Conservation (phyloP, 257 asterid genomes). For the Solanum appendiculatum region DNA sequence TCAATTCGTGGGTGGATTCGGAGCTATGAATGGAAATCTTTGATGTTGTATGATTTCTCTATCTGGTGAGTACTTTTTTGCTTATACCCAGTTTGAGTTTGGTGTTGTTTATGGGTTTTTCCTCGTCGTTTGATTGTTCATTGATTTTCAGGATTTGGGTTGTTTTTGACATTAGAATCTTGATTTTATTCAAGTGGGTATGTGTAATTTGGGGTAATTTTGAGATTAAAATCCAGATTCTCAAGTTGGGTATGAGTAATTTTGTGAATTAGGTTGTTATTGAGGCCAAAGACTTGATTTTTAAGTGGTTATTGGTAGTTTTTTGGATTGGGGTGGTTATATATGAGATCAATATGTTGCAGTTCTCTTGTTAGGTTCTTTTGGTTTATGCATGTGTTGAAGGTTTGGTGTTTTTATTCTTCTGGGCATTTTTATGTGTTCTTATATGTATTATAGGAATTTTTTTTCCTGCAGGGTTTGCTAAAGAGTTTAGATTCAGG, state of each 20-base stretch:
- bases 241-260: not conserved
- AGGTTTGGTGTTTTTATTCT: not conserved
- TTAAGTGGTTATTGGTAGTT: not conserved
- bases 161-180: not conserved
- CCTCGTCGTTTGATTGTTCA: constrained; percentile 1
- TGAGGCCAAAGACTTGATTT: not conserved
- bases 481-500: not conserved
- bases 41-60: constrained; percentile 37
- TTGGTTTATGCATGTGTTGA: not conserved
- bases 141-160: constrained; percentile 2
- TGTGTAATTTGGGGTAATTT: not conserved
- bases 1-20: constrained; percentile 21
- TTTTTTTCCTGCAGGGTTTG: not conserved
- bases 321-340: not conserved
- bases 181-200: not conserved
- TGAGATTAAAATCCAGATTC: not conserved
- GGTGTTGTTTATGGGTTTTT: too few relatives aligned
- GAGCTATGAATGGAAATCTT: not conserved
- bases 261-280: not conserved
- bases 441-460: not conserved
- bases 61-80: constrained; percentile 23
- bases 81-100: not conserved
- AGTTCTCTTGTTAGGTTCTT: not conserved
- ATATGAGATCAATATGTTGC: not conserved
- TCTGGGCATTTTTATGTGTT: not conserved